Evolutionary conservation across 1,284 basidiomycete genomes (phyloP).

Genomic region (Sanghuangporus weigelae): DNA sequence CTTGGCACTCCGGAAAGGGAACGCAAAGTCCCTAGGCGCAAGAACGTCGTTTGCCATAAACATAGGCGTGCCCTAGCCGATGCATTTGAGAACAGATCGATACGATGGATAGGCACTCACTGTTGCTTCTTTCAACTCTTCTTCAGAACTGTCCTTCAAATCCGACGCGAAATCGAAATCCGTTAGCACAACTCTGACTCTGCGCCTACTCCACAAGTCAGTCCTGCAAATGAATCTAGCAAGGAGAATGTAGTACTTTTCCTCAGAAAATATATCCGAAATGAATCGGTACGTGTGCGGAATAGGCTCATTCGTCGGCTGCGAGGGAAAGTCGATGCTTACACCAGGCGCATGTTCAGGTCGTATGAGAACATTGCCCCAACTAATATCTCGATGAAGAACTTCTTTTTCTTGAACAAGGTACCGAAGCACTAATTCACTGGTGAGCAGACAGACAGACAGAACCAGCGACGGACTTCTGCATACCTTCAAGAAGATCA

Average conservation of each 20-base stretch:
- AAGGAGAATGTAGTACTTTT: neutral
- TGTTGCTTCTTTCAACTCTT: neutral
- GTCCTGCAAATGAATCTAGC: neutral
- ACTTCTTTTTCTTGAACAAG: neutral
- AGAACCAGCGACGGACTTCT: no score
- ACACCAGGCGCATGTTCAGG: neutral
- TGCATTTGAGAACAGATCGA: neutral
- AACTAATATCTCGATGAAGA: neutral
- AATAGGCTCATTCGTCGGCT: neutral
- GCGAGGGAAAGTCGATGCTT: neutral
- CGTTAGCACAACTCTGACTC: neutral
- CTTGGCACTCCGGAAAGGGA: neutral
- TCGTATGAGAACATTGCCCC: neutral
- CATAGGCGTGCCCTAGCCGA: neutral
- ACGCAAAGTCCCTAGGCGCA: neutral
- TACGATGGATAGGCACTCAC: neutral
- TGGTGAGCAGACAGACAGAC: no score
- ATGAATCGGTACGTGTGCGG: neutral
- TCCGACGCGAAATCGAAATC: neutral
- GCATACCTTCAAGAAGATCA: neutral
- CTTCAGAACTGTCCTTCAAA: neutral
- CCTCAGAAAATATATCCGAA: neutral
- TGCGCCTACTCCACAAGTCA: neutral
- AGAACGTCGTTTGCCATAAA: neutral
- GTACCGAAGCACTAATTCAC: neutral